A percentile compares a stretch with the other conserved stretches of the same genome.
These are phyloP conservation scores for Vaccinium macrocarpon DNA, from an alignment of 148 eudicot genomes.

Conservation along the genomic window DNA sequence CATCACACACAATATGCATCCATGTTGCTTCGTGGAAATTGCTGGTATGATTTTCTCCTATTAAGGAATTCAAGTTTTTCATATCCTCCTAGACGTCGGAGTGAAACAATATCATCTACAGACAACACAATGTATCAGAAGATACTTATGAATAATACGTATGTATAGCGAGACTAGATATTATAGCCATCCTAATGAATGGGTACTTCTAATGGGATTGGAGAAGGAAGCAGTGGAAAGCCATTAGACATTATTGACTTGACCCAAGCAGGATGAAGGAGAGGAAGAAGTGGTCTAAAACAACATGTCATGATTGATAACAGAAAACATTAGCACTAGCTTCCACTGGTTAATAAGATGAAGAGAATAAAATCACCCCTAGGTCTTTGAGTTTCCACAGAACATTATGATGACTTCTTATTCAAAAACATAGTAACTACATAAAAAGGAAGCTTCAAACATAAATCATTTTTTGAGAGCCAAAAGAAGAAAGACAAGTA, in stretches of 20 bases:
- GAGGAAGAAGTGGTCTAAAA: background rate
- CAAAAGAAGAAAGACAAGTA: background rate
- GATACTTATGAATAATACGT: background rate
- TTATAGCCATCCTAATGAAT: background rate
- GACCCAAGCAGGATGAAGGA: background rate
- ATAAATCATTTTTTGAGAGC: background rate
- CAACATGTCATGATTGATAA: background rate
- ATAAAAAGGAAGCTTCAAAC: background rate
- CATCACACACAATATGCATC: background rate
- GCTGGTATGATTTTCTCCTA: background rate
- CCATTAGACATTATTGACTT: background rate
- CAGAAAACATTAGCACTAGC: background rate
- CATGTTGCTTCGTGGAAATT: background rate
- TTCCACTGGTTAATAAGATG: conserved; percentile 1
- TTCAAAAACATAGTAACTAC: background rate
- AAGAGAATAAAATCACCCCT: background rate
- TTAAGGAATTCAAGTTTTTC: background rate
- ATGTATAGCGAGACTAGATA: background rate
- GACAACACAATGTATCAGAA: background rate
- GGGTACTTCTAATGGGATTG: background rate
- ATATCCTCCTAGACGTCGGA: background rate
- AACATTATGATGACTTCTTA: background rate
- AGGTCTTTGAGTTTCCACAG: background rate
- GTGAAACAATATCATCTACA: background rate
- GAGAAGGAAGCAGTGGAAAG: background rate